Conservation (phyloP, 2,329 filamentous ascomycete species). For the Lachnellula willkommii region DNA sequence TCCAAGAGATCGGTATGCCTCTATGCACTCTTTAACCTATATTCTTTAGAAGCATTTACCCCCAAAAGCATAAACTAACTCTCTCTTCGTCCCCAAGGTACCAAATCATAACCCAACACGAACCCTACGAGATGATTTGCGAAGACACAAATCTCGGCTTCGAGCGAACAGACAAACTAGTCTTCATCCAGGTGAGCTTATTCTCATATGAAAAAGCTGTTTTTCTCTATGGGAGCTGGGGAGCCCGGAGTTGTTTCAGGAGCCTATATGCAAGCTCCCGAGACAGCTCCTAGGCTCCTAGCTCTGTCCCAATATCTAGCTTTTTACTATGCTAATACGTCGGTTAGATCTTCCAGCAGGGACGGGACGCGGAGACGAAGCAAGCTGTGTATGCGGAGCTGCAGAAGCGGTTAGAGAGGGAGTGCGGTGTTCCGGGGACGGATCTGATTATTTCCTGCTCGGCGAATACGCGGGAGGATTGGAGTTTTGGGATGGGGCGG, state of each 20-base stretch:
- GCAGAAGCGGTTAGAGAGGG: conserved; percentile 2
- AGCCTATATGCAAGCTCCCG: no score
- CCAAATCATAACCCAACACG: conserved; percentile 17
- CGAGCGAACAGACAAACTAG: conserved; percentile 6
- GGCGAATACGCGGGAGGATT: conserved; percentile 13
- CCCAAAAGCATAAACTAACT: not conserved
- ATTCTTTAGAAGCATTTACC: not conserved
- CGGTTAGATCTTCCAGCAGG: conserved; percentile 11
- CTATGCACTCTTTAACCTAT: not conserved
- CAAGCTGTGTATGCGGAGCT: conserved; percentile 13
- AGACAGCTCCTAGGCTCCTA: no score
- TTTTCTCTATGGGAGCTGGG: no score
- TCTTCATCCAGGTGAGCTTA: conserved; percentile 2
- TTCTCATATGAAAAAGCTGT: no score
- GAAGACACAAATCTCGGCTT: conserved; percentile 13
- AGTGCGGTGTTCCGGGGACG: conserved; percentile 7
- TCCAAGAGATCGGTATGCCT: conserved; percentile 8
- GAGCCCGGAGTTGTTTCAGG: no score
- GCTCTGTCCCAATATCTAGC: no score
- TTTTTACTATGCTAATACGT: no score
- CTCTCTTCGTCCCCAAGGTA: not conserved
- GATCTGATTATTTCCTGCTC: conserved; percentile 10
- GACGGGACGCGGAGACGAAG: conserved; percentile 8
- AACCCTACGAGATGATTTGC: conserved; percentile 15
- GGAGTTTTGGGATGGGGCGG: conserved; percentile 10